Conservation (phyloP, 768 basidiomycete genomes). For the Boletellus ananiceps region DNA sequence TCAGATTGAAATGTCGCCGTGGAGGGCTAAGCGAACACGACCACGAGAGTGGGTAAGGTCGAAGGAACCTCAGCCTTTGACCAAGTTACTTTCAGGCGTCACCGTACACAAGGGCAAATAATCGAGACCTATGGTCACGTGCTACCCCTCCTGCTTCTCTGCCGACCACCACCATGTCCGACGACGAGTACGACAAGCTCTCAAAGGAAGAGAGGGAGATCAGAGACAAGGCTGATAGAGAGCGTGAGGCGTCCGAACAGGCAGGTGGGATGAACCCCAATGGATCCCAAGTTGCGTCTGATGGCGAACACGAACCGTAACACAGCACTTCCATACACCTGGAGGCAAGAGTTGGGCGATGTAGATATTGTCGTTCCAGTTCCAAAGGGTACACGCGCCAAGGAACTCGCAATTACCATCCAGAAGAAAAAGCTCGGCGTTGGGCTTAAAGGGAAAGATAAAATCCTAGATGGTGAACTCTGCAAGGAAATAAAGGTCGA, state of each 20-base stretch:
- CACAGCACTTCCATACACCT: conserved; percentile 81
- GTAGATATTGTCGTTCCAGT: conserved; percentile 81
- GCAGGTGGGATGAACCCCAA: conserved; percentile 52
- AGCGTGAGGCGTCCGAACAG: conserved; percentile 75
- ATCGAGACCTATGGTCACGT: conserved; percentile 21
- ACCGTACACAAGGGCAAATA: conserved; percentile 35
- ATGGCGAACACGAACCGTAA: conserved; percentile 9
- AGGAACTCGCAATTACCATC: conserved; percentile 67
- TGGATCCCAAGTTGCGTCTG: conserved; percentile 14
- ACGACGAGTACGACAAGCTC: conserved; percentile 70
- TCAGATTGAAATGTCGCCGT: conserved; percentile 28
- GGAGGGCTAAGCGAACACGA: conserved; percentile 7
- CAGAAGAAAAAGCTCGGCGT: conserved; percentile 81
- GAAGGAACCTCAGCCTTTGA: conserved; percentile 6
- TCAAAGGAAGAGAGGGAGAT: conserved; percentile 70
- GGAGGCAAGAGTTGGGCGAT: conserved; percentile 88
- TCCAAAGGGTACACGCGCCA: conserved; percentile 80
- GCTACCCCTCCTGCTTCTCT: conserved; percentile 19
- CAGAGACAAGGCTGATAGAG: conserved; percentile 63
- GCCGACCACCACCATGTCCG: conserved; percentile 30
- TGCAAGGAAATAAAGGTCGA: conserved; percentile 94
- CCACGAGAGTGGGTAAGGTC: conserved; percentile 10
- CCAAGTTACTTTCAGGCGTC: conserved; percentile 17
- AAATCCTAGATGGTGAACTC: conserved; percentile 84
- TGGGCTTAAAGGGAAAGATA: conserved; percentile 79